phyloP scores from a whole-genome alignment of 768 basidiomycete species.

The Tulasnella sp. region DNA sequence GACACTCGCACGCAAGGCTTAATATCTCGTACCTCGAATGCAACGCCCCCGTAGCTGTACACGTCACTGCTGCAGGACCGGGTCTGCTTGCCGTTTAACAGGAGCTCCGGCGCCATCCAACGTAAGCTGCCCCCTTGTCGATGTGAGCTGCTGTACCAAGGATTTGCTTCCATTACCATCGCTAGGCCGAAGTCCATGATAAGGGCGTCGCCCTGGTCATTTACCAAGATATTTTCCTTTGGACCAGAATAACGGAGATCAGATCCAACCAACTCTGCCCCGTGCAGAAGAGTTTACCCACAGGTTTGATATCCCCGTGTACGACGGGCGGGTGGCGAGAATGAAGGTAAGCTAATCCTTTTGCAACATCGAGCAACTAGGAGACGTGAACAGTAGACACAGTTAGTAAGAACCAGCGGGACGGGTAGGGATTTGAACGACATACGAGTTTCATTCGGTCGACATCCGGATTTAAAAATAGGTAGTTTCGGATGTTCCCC shows the following conservation, averaged over 20 bases:
- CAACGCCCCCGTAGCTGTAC: not conserved
- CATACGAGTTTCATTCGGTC: not conserved
- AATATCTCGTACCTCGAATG: not conserved
- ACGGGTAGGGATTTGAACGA: not conserved
- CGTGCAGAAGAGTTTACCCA: not conserved
- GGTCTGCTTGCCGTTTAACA: not conserved
- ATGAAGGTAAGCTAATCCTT: not conserved
- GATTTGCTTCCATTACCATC: not conserved
- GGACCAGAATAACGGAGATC: not conserved
- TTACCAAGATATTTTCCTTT: slow-evolving; percentile 15
- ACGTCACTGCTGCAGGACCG: not conserved
- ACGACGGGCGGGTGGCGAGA: not conserved
- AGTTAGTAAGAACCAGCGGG: too few relatives aligned
- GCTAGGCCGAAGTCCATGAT: not conserved
- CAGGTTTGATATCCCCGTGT: not conserved
- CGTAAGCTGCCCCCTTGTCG: not conserved
- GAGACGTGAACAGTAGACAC: not conserved
- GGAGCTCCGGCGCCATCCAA: slow-evolving; percentile 13
- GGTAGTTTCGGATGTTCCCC: not conserved
- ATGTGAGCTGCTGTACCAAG: not conserved
- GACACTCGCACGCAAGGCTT: too few relatives aligned
- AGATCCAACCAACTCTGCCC: not conserved
- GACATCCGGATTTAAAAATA: not conserved
- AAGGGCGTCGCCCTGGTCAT: not conserved
- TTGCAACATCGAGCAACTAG: not conserved